phyloP scores from a whole-genome alignment of 1,284 basidiomycete genomes.

The Crucibulum parvulum region DNA sequence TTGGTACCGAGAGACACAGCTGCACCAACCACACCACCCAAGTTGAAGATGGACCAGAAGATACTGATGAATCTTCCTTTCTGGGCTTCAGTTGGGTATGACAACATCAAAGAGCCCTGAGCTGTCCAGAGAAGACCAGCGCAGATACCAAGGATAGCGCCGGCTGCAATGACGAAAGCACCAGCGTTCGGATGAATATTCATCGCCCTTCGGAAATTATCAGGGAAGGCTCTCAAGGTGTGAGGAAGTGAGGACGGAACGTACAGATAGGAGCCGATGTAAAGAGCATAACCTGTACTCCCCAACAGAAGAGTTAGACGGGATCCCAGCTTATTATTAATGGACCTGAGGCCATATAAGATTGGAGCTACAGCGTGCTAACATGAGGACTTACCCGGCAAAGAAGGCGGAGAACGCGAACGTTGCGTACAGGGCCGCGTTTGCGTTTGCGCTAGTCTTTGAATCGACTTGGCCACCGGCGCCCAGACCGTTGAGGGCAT shows the following conservation, averaged over 20 bases:
- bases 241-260: conserved; percentile 23
- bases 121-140: conserved; percentile 89
- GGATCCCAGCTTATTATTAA: conserved; percentile 82
- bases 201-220: conserved; percentile 50
- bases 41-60: conserved; percentile 82
- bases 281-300: conserved; percentile 74
- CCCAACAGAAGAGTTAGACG: conserved; percentile 76
- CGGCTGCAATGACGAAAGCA: conserved; percentile 77
- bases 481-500: conserved; percentile 68
- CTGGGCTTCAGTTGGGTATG: conserved; percentile 79
- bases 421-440: conserved; percentile 71
- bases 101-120: conserved; percentile 85
- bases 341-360: conserved; percentile 50
- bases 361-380: conserved; percentile 7
- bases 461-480: conserved; percentile 72
- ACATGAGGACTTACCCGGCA: conserved; percentile 56
- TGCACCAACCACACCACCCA: conserved; percentile 74
- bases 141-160: conserved; percentile 84
- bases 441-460: conserved; percentile 67
- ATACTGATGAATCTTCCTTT: conserved; percentile 83
- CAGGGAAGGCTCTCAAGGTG: neutral
- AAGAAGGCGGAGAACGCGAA: conserved; percentile 73
- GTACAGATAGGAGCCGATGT: conserved; percentile 77
- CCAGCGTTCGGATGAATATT: conserved; percentile 70
- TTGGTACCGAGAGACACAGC: conserved; percentile 69